A percentile compares a stretch with the other conserved stretches of the same genome.
Evolutionary conservation across 164 flowering plant genomes (phyloP).

Genomic region (Sextonia rubra): DNA sequence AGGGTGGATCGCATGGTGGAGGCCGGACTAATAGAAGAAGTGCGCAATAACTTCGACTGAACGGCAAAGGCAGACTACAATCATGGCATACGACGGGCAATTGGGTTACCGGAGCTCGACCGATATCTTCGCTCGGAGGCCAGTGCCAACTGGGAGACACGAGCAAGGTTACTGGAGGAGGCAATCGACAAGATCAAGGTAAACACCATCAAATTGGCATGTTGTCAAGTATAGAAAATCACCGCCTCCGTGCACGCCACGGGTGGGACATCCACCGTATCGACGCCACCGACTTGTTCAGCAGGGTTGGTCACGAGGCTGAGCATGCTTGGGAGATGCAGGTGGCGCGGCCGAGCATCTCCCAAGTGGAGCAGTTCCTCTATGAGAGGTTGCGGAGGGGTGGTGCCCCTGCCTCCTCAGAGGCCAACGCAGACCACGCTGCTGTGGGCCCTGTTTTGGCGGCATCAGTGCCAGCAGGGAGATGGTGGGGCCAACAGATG

Average conservation of each 20-base stretch:
- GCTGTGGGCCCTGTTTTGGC: too few species aligned
- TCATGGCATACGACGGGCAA: slow-evolving; percentile 59
- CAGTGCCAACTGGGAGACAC: slow-evolving; percentile 13
- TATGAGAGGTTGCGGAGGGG: neutral
- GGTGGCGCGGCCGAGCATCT: slow-evolving; percentile 40
- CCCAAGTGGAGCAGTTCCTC: slow-evolving; percentile 42
- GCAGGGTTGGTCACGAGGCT: slow-evolving; percentile 21
- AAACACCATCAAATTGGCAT: slow-evolving; percentile 50
- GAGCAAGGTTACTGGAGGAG: slow-evolving; percentile 23
- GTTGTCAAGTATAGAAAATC: slow-evolving; percentile 57
- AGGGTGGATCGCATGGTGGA: slow-evolving; percentile 71
- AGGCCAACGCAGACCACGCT: too few species aligned
- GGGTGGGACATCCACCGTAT: slow-evolving; percentile 61
- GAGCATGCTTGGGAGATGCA: slow-evolving; percentile 52
- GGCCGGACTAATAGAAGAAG: slow-evolving; percentile 58
- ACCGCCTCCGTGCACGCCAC: slow-evolving; percentile 27
- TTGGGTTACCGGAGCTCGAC: slow-evolving; percentile 73
- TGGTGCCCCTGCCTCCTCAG: too few species aligned
- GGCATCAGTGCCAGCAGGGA: too few species aligned
- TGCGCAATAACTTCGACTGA: slow-evolving; percentile 30
- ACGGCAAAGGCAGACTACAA: slow-evolving; percentile 39
- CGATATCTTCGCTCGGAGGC: slow-evolving; percentile 30
- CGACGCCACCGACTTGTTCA: slow-evolving; percentile 63
- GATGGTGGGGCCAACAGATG: too few species aligned
- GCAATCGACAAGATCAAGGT: slow-evolving; percentile 48